A percentile compares a stretch with the other conserved stretches of the same genome.
phyloP scores from a whole-genome alignment of 352 stramenopile genomes.

The Pythium folliculosum region DNA sequence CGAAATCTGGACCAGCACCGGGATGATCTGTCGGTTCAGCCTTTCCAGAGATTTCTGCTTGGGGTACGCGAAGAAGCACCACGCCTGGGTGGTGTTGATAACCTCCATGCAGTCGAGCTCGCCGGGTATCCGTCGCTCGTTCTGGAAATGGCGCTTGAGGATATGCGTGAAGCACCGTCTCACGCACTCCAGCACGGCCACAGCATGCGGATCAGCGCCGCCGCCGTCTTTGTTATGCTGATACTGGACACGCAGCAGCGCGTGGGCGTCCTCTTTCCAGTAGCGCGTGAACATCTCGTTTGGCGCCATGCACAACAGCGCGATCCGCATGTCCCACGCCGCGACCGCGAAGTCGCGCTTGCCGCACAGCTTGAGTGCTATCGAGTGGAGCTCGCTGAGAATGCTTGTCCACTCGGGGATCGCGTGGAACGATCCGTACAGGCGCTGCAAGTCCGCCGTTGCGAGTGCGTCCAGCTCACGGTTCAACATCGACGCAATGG shows the following conservation, averaged over 20 bases:
- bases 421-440: slow-evolving; percentile 30
- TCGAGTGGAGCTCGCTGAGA: slow-evolving; percentile 60
- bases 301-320: slow-evolving; percentile 47
- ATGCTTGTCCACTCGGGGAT: slow-evolving; percentile 62
- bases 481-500: slow-evolving; percentile 43
- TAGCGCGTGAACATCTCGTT: slow-evolving; percentile 70
- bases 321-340: slow-evolving; percentile 54
- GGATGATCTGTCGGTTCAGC: slow-evolving; percentile 41
- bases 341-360: slow-evolving; percentile 47
- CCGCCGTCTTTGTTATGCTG: slow-evolving; percentile 66
- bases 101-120: slow-evolving; percentile 77
- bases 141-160: slow-evolving; percentile 51
- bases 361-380: slow-evolving; percentile 44
- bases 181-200: slow-evolving; percentile 33
- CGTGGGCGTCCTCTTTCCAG: slow-evolving; percentile 68
- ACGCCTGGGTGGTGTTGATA: slow-evolving; percentile 81
- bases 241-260: slow-evolving; percentile 57
- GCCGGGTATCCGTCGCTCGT: slow-evolving; percentile 38
- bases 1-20: slow-evolving; percentile 52
- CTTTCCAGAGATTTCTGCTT: slow-evolving; percentile 41
- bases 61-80: slow-evolving; percentile 69
- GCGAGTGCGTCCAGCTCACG: slow-evolving; percentile 42
- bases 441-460: slow-evolving; percentile 15
- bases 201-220: slow-evolving; percentile 17
- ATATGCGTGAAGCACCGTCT: slow-evolving; percentile 37